Base-by-base conservation (phyloP, 768 basidiomycete genomes). In the Naematelia aurantialba region DNA sequence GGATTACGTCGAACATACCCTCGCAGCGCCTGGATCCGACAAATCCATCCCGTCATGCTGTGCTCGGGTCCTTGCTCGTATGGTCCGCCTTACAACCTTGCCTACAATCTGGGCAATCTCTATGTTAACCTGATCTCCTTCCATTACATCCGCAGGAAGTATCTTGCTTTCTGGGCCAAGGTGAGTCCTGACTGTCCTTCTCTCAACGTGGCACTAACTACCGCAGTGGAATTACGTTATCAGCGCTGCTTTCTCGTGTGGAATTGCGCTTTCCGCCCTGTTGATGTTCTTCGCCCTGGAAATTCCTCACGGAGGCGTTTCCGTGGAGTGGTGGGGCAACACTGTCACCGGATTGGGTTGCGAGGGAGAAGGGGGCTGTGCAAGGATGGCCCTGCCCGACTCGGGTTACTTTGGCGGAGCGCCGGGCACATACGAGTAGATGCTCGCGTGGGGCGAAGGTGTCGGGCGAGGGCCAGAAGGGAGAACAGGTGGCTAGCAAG, bases 281-380 rank as follows among this genome's bases (percentile, higher is more conserved):
- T 58, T 78, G 13, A 74, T 76, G 46, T 79, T 79, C 68, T 77
- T 76, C 60, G 74, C 65, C 4, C 39, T 77, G 5, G 48, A 58
- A 46, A 21, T 50, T 5, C 60, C 56, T 0, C 52, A 49, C 17
- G 56, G 73, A 25, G 34, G 45, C 21, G 60, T 76, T 47, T 39
- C 34, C 34, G 17, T 39, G 8, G 51, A 68, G 44, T 78, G 76
- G 76, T 59, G 56, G 49, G 76, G 76, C 12, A 77, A 76, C 51
- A 63, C 25, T 2, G 61, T 17, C 65, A 56, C 50, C 22, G 53
- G 39, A 26, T 8, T 54, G 26, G 61, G 61, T 5, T 61, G 59
- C 42, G 59, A 61, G 26, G 68, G 39, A 0, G 13, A 3, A 1
- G 66, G 54, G 0, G 72, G 72, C 50, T 44, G 61, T 3, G 55